These are phyloP conservation scores for Microdochium bolleyi DNA, from an alignment of 2,329 filamentous ascomycete genomes.

Conservation along the genomic window DNA sequence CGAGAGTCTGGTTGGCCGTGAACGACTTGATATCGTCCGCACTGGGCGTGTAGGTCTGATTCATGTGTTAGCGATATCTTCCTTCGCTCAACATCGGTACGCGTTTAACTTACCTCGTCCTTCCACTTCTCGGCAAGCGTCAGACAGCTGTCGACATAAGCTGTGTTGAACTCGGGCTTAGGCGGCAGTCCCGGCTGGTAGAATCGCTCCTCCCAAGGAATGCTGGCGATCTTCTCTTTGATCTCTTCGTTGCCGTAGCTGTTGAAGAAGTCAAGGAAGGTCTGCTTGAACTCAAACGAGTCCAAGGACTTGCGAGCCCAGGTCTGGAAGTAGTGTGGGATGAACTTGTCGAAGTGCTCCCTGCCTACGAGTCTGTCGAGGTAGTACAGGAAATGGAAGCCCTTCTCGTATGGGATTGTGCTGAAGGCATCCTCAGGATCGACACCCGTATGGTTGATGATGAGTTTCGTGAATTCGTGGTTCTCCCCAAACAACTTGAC, in stretches of 20 bases:
- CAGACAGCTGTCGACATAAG: constrained; percentile 79
- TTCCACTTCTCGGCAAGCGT: constrained; percentile 77
- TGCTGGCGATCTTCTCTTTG: constrained; percentile 55
- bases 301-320: constrained; percentile 84
- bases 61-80: constrained; percentile 6
- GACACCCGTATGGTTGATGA: constrained; percentile 78
- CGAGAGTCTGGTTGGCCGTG: constrained; percentile 81
- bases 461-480: constrained; percentile 88
- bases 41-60: constrained; percentile 53
- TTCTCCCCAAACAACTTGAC: constrained; percentile 72
- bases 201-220: constrained; percentile 89
- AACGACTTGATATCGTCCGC: constrained; percentile 64
- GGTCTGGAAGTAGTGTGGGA: constrained; percentile 85
- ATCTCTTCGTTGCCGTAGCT: constrained; percentile 53
- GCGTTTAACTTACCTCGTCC: constrained; percentile 33
- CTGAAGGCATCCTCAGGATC: constrained; percentile 96
- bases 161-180: constrained; percentile 87
- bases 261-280: constrained; percentile 77
- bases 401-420: constrained; percentile 89
- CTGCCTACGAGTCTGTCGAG: constrained; percentile 80
- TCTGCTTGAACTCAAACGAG: constrained; percentile 88
- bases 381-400: constrained; percentile 88
- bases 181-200: constrained; percentile 82
- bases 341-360: constrained; percentile 88
- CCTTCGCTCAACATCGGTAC: neutral